Evolutionary conservation across 129 eudicot genomes (phyloP).

Genomic region (Ambrosia trifida): DNA sequence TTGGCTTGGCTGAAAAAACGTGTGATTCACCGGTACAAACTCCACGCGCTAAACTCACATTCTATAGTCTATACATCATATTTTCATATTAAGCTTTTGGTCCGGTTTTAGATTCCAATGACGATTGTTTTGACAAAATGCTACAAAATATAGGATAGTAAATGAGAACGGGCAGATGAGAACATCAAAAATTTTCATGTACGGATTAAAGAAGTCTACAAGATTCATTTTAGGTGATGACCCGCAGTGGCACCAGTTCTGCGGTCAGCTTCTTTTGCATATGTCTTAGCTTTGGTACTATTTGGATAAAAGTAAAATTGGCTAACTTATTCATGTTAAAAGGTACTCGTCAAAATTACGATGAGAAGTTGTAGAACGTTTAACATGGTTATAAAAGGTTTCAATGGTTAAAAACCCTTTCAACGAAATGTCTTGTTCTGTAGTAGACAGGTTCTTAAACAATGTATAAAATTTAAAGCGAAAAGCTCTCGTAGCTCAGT

Average conservation of each 20-base stretch:
- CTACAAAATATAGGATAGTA: slow-evolving; percentile 66
- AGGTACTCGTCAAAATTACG: too few relatives aligned
- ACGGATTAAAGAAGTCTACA: slow-evolving; percentile 55
- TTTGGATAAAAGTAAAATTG: slow-evolving; percentile 46
- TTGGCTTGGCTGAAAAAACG: slow-evolving; percentile 88
- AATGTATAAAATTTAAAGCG: accelerated
- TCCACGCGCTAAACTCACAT: neutral
- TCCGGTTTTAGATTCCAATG: slow-evolving; percentile 46
- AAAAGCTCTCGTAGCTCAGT: slow-evolving; percentile 60
- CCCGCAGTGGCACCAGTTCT: slow-evolving; percentile 81
- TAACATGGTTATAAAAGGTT: too few relatives aligned
- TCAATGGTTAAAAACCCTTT: too few relatives aligned
- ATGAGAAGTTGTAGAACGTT: too few relatives aligned
- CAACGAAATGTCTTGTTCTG: too few relatives aligned
- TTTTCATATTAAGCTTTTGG: neutral
- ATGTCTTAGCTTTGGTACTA: slow-evolving; percentile 91
- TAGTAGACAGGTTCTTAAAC: too few relatives aligned
- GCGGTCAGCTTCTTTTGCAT: slow-evolving; percentile 93
- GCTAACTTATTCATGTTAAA: too few relatives aligned
- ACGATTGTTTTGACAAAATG: slow-evolving; percentile 91
- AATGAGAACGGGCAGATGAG: slow-evolving; percentile 77
- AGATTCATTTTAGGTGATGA: slow-evolving; percentile 90
- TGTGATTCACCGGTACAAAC: slow-evolving; percentile 26
- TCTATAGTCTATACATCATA: neutral
- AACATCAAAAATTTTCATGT: slow-evolving; percentile 72